Evolutionary conservation across 805 yeast genomes (phyloP).

Genomic region (Hanseniaspora valbyensis): DNA sequence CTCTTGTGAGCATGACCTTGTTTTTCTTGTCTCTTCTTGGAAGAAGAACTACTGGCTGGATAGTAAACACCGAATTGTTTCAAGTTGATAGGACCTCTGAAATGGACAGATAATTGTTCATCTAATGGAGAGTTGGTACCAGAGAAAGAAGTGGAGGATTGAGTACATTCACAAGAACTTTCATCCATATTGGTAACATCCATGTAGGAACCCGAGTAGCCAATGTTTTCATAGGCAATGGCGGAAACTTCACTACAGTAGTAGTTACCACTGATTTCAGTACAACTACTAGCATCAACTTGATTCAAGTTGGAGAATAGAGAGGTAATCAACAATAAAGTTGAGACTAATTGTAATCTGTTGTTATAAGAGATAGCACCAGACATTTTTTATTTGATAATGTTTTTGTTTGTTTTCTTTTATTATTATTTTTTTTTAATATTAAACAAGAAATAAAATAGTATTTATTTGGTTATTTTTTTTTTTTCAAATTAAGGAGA

Average conservation of each 20-base stretch:
- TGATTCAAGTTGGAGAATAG: conserved; percentile 23
- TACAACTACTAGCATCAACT: conserved; percentile 34
- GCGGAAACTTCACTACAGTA: conserved; percentile 67
- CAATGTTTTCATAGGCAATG: conserved; percentile 58
- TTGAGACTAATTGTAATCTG: conserved; percentile 6
- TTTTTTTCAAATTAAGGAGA: conserved; percentile 19
- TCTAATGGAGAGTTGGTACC: conserved; percentile 59
- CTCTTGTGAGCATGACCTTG: conserved; percentile 29
- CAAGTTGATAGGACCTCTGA: conserved; percentile 63
- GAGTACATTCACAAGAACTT: conserved; percentile 58
- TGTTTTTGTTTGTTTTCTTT: not conserved
- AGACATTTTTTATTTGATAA: too few species aligned
- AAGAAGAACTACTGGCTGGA: conserved; percentile 39
- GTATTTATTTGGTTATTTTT: not conserved
- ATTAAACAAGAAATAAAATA: too few species aligned
- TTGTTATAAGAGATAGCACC: too few species aligned
- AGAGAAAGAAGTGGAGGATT: conserved; percentile 41
- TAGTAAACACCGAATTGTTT: conserved; percentile 76
- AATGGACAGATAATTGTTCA: conserved; percentile 62
- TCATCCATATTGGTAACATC: conserved; percentile 75
- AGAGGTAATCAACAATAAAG: conserved; percentile 21
- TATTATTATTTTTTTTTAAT: too few species aligned
- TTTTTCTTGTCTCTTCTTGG: conserved; percentile 36
- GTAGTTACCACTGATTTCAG: conserved; percentile 58
- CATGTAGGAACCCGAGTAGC: conserved; percentile 72